Evolutionary conservation across 352 stramenopile genomes (phyloP), one percentile per base, ranked within the genome.

Genomic region (Paralagenidium karlingii): DNA sequence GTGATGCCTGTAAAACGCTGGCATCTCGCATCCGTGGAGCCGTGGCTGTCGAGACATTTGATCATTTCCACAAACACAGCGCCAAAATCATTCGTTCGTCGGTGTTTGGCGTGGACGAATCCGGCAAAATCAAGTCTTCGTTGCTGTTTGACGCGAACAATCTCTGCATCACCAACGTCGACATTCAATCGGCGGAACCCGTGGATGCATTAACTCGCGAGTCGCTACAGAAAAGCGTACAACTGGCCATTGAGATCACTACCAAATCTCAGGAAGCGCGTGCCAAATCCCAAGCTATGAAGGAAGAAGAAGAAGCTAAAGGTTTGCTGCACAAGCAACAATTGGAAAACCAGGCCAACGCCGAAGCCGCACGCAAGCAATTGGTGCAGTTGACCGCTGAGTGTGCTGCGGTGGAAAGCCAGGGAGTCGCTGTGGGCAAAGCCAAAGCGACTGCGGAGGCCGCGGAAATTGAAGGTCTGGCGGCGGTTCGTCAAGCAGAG

Each of bases 31-130:
- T 88, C 16, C 74, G 74, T 13, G 74, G 74, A 19, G 74, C 74
- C 6, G 74, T 88, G 2, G 70, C 74, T 0, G 60, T 82, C 16
- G 61, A 85, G 46, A 63, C 55, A 28, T 88, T 88, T 28, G 74
- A 88, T 34, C 57, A 85, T 42, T 88, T 88, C 49, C 74, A 88
- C 55, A 88, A 88, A 47, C 68, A 85, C 57, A 85, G 70, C 34
- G 73, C 55, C 31, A 60, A 51, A 55, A 88, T 88, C 55, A 88
- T 88, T 26, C 70, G 74, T 22, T 68, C 63, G 12, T 76, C 74
- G 43, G 84, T 88, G 47, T 88, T 88, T 38, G 74, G 74, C 0
- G 43, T 68, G 5, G 71, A 88, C 24, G 61, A 64, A 24, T 53
- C 49, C 22, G 60, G 63, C 21, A 76, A 81, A 39, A 36, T 84